Evolutionary conservation across 768 basidiomycete species (phyloP).

Genomic region (Amanita thiersii): DNA sequence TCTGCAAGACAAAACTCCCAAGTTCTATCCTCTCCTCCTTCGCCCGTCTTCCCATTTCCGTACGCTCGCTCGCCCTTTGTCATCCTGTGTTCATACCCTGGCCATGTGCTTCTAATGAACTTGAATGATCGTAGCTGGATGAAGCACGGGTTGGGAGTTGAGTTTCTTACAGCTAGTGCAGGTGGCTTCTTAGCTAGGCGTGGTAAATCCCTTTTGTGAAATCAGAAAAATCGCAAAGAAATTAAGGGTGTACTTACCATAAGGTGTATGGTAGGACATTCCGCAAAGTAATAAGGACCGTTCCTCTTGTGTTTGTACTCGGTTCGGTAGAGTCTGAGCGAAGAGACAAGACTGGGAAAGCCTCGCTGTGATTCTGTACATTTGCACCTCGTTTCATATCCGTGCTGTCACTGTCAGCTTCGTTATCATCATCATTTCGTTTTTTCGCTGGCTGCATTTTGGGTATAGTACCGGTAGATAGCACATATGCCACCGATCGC

Average conservation of each 20-base stretch:
- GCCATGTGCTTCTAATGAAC: conserved; percentile 65
- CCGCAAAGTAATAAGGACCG: conserved; percentile 78
- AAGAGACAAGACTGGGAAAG: not conserved
- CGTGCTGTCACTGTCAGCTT: conserved; percentile 31
- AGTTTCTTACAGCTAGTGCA: conserved; percentile 33
- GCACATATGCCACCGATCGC: conserved; percentile 54
- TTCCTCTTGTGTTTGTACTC: conserved; percentile 48
- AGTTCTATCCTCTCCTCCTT: conserved; percentile 73
- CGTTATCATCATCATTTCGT: conserved; percentile 37
- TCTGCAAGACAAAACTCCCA: conserved; percentile 75
- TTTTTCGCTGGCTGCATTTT: conserved; percentile 31
- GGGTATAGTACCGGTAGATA: conserved; percentile 53
- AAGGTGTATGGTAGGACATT: conserved; percentile 82
- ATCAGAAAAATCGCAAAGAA: not conserved
- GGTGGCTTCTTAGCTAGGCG: conserved; percentile 71
- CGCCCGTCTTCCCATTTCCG: conserved; percentile 58
- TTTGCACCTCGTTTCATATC: not conserved
- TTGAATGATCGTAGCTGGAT: conserved; percentile 69
- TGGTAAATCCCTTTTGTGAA: conserved; percentile 57
- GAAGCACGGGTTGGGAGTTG: conserved; percentile 58
- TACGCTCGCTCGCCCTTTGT: conserved; percentile 78
- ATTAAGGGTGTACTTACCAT: conserved; percentile 49
- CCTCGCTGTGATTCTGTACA: not conserved
- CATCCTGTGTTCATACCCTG: conserved; percentile 90
- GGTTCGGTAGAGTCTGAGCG: conserved; percentile 1